Evolutionary conservation across 768 basidiomycete genomes (phyloP).

Genomic region (Multifurca ochricompacta): DNA sequence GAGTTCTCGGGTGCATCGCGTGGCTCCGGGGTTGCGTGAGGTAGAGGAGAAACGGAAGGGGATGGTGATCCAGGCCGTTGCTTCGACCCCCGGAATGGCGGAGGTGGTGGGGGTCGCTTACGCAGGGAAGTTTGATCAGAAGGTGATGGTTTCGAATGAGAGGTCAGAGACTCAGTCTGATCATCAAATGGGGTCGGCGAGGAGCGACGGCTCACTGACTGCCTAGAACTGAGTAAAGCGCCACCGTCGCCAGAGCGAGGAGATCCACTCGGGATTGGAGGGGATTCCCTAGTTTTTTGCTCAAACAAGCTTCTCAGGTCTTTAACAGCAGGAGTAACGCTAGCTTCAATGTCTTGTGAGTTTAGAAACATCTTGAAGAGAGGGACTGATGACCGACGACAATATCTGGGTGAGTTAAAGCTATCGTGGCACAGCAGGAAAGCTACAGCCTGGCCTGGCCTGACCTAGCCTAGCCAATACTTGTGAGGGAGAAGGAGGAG

Average conservation of each 20-base stretch:
- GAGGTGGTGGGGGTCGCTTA: slow-evolving; percentile 13
- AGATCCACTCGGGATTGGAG: not conserved
- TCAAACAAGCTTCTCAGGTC: slow-evolving; percentile 13
- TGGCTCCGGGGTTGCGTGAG: not conserved
- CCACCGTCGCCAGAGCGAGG: not conserved
- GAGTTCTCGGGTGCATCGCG: not conserved
- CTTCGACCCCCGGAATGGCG: slow-evolving; percentile 10
- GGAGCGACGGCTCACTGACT: not conserved
- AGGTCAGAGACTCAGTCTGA: not conserved
- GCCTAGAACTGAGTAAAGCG: not conserved
- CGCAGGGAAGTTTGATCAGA: slow-evolving; percentile 6
- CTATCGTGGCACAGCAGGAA: too few relatives aligned
- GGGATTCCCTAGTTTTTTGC: slow-evolving; percentile 3
- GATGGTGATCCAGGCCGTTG: slow-evolving; percentile 14
- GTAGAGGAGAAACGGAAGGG: slow-evolving; percentile 10
- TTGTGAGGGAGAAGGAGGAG: too few relatives aligned
- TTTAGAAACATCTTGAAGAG: not conserved
- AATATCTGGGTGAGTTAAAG: too few relatives aligned
- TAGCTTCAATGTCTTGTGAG: not conserved
- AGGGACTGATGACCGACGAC: not conserved
- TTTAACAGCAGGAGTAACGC: slow-evolving; percentile 10
- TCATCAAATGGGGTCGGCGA: slow-evolving; percentile 2
- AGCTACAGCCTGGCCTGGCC: too few relatives aligned
- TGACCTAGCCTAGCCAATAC: too few relatives aligned
- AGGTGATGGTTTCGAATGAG: not conserved